Base-by-base conservation (phyloP, 169 alveolate species). In the Cryptosporidium meleagridis region DNA sequence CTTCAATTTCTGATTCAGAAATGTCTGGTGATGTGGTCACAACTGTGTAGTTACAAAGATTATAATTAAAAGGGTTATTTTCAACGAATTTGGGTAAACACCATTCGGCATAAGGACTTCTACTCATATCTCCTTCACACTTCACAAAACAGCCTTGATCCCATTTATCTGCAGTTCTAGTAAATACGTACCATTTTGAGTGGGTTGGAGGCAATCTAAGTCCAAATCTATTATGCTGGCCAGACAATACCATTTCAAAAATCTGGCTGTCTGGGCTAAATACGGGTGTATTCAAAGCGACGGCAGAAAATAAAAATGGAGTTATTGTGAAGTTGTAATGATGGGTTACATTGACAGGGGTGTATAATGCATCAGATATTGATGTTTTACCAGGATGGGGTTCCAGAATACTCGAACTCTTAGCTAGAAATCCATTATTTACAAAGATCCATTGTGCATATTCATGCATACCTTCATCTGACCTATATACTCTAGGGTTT, bases 401-500 rank as follows among this genome's bases (percentile, higher is more conserved):
- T 62, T 80, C 80, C 23, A 80, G 21, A 41, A 80, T 53, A 12
- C 44, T 51, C 2, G 75, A 80, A 41, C 75, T 44, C 31, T 29
- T 26, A 39, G 89, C 37, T 44, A 80, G 9, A 44, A 80, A 80
- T 3, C 89, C 89, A 29, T 80, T 80, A 44, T 80, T 80, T 3
- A 80, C 89, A 18, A 80, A 65, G 8, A 80, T 44, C 89, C 89
- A 80, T 21, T 80, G 80, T 14, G 70, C 89, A 62, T 80, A 80
- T 62, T 80, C 89, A 62, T 80, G 89, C 75, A 80, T 65, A 9
- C 89, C 89, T 80, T 80, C 89, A 26, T 67, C 67, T n/a, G 89
- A 80, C 41, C 41, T 45, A 51, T 80, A 80, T 44, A 80, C 31
- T 65, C 68, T 80, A 1, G 75, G 80, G 7, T 48, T 39, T 80